Evolutionary conservation across 306 rosid genomes (phyloP).

Genomic region (Datisca glomerata): DNA sequence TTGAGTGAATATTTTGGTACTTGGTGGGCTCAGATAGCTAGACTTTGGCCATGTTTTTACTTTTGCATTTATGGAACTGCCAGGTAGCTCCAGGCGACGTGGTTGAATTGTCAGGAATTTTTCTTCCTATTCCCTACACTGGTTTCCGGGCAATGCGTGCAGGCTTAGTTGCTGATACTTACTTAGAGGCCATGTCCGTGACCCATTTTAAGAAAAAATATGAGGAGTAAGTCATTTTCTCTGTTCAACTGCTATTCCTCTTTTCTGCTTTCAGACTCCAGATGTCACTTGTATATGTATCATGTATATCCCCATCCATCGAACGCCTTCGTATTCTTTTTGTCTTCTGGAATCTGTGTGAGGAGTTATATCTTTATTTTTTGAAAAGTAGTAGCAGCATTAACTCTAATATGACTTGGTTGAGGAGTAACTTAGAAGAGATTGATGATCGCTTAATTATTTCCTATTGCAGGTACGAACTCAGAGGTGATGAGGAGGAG

Average conservation of each 20-base stretch:
- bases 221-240: constrained; percentile 66
- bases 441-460: constrained; percentile 11
- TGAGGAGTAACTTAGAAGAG: constrained; percentile 6
- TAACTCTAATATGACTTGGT: neutral
- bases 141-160: constrained; percentile 98
- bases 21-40: too few relatives aligned
- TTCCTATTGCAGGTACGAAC: constrained; percentile 51
- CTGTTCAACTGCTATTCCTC: neutral
- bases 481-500: constrained; percentile 81
- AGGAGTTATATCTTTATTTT: too few relatives aligned
- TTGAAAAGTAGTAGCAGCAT: too few relatives aligned
- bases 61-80: too few relatives aligned
- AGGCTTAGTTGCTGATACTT: constrained; percentile 93
- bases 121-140: constrained; percentile 88
- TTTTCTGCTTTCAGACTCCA: neutral
- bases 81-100: constrained; percentile 98
- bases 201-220: constrained; percentile 90
- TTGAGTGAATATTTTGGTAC: too few relatives aligned
- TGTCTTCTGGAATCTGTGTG: too few relatives aligned
- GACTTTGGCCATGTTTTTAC: too few relatives aligned
- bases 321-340: too few relatives aligned
- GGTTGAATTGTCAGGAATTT: constrained; percentile 86
- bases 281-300: too few relatives aligned
- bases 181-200: constrained; percentile 94
- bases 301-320: too few relatives aligned